Evolutionary conservation across 2,329 filamentous ascomycete genomes (phyloP).

Genomic region (Pestalotiopsis sp.): DNA sequence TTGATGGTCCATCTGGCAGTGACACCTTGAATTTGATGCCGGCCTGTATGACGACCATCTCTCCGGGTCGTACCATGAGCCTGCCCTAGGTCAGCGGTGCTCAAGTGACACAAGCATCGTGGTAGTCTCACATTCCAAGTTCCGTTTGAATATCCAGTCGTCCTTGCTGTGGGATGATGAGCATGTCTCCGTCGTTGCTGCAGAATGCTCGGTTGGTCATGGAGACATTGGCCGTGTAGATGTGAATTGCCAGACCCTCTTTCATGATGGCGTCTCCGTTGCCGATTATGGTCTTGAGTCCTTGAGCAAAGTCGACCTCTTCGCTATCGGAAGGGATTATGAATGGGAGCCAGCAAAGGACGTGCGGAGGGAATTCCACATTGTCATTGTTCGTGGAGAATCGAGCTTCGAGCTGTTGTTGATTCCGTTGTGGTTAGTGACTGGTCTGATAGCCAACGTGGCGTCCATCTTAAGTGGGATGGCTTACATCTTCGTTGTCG

Average conservation of each 20-base stretch:
- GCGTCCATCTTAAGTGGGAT: not conserved
- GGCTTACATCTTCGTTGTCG: slow-evolving; percentile 15
- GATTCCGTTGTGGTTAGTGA: not conserved
- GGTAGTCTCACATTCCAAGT: slow-evolving; percentile 42
- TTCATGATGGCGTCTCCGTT: slow-evolving; percentile 52
- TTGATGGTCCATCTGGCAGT: slow-evolving; percentile 57
- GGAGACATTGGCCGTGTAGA: slow-evolving; percentile 48
- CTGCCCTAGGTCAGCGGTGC: slow-evolving; percentile 14
- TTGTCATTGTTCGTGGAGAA: slow-evolving; percentile 42
- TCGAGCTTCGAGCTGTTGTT: slow-evolving; percentile 27
- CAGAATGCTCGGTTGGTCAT: slow-evolving; percentile 49
- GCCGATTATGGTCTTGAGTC: slow-evolving; percentile 51
- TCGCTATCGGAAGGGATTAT: slow-evolving; percentile 26
- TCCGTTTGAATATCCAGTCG: slow-evolving; percentile 68
- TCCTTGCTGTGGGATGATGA: slow-evolving; percentile 66
- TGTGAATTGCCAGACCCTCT: slow-evolving; percentile 51
- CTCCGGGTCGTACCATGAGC: slow-evolving; percentile 61
- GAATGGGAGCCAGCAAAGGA: slow-evolving; percentile 44
- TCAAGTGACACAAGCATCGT: slow-evolving; percentile 32
- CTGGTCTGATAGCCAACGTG: not conserved
- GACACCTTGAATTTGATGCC: slow-evolving; percentile 63
- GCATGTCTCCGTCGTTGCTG: slow-evolving; percentile 65
- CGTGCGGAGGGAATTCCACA: slow-evolving; percentile 40
- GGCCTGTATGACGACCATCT: slow-evolving; percentile 65
- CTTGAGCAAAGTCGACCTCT: slow-evolving; percentile 47